Percentiles rank a stretch among this genome's conserved stretches.
phyloP scores from a whole-genome alignment of 768 basidiomycete species.

The Rhodosporidiobolus sp. region DNA sequence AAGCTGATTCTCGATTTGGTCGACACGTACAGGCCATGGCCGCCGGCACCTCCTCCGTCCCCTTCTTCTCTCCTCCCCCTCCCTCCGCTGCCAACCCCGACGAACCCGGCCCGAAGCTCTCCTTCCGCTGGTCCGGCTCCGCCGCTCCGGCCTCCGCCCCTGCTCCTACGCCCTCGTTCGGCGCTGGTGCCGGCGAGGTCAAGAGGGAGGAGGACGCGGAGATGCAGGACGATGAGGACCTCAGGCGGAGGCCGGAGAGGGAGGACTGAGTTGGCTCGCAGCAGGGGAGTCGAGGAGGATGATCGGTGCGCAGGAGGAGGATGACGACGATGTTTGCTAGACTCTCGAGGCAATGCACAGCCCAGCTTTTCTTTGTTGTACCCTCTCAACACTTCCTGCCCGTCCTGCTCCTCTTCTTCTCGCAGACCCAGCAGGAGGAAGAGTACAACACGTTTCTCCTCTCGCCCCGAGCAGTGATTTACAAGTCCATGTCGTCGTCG shows the following conservation, averaged over 20 bases:
- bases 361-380: too few species aligned
- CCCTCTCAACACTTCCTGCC: too few species aligned
- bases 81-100: background rate
- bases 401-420: background rate
- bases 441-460: background rate
- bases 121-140: background rate
- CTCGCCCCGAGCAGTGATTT: background rate
- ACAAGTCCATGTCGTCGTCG: constrained; percentile 28
- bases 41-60: background rate
- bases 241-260: too few species aligned
- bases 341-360: too few species aligned
- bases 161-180: background rate
- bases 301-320: too few species aligned
- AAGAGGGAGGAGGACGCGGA: too few species aligned
- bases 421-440: background rate
- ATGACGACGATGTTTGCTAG: too few species aligned
- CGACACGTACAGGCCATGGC: background rate
- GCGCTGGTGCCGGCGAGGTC: too few species aligned
- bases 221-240: too few species aligned
- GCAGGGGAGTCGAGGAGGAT: too few species aligned
- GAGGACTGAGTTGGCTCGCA: too few species aligned
- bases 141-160: background rate
- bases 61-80: background rate
- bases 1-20: too few species aligned
- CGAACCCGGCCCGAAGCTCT: background rate